Evolutionary conservation across 768 basidiomycete species (phyloP).

Genomic region (Lactarius indigo): DNA sequence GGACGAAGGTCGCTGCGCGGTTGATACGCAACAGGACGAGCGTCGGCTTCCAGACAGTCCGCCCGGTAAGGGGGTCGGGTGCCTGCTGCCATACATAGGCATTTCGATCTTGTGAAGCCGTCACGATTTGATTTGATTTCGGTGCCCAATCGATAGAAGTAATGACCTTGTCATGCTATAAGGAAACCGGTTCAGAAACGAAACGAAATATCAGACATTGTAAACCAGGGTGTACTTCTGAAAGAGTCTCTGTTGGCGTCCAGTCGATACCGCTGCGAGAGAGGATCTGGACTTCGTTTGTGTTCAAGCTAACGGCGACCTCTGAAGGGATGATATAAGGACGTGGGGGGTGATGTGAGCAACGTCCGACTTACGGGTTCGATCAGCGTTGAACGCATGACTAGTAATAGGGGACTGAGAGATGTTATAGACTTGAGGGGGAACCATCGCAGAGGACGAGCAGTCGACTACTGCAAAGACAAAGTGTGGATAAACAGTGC

Average conservation of each 20-base stretch:
- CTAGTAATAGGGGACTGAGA: constrained; percentile 83
- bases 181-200: background rate
- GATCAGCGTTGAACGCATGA: constrained; percentile 88
- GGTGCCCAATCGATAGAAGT: constrained; percentile 99
- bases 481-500: background rate
- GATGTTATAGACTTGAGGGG: constrained; percentile 73
- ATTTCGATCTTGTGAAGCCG: constrained; percentile 97
- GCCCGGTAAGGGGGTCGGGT: constrained; percentile 68
- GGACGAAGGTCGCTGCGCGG: constrained; percentile 89
- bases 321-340: constrained; percentile 44
- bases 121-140: constrained; percentile 93
- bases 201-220: background rate
- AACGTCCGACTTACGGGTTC: constrained; percentile 60
- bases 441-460: constrained; percentile 77
- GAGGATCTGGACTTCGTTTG: constrained; percentile 83
- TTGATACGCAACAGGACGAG: constrained; percentile 95
- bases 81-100: constrained; percentile 97
- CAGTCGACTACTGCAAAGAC: constrained; percentile 73
- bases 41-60: constrained; percentile 86
- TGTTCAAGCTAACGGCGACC: constrained; percentile 87
- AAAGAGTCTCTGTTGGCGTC: constrained; percentile 68
- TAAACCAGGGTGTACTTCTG: constrained; percentile 60
- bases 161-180: constrained; percentile 93
- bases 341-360: constrained; percentile 15
- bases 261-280: constrained; percentile 63